Percentiles rank a stretch among this genome's conserved stretches.
These are phyloP conservation scores for Limonium bicolor DNA, from an alignment of 148 eudicot species.

Conservation along the genomic window DNA sequence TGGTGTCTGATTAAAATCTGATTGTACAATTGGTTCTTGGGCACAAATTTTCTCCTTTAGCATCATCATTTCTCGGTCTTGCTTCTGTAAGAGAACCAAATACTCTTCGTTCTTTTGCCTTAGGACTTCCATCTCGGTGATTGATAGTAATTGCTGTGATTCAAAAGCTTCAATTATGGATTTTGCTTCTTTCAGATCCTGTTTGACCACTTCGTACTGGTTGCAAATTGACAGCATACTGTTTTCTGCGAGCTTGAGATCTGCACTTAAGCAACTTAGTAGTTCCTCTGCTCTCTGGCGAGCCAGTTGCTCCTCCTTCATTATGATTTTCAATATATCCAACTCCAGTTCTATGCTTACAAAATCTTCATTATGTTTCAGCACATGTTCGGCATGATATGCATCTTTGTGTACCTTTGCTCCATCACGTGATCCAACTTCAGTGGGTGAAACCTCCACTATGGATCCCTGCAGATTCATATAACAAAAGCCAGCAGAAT, in stretches of 20 bases:
- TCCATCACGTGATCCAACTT: slow-evolving; percentile 12
- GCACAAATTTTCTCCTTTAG: slow-evolving; percentile 22
- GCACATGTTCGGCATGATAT: slow-evolving; percentile 7
- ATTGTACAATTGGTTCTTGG: slow-evolving; percentile 18
- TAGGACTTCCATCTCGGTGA: slow-evolving; percentile 64
- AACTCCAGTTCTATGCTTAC: slow-evolving; percentile 69
- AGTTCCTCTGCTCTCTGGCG: slow-evolving; percentile 25
- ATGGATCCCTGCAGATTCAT: too few species aligned
- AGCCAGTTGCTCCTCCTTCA: slow-evolving; percentile 63
- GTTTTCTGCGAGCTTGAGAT: slow-evolving; percentile 42
- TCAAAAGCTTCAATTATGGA: slow-evolving; percentile 68
- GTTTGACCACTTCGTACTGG: slow-evolving; percentile 37
- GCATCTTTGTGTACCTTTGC: slow-evolving; percentile 9
- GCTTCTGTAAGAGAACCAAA: slow-evolving; percentile 30
- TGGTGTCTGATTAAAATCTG: slow-evolving; percentile 18
- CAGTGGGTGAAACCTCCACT: slow-evolving; percentile 21
- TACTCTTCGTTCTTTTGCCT: slow-evolving; percentile 22
- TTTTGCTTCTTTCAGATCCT: slow-evolving; percentile 54
- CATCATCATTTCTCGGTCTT: slow-evolving; percentile 39
- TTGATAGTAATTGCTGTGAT: slow-evolving; percentile 49
- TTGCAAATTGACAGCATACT: slow-evolving; percentile 19
- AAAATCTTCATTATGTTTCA: slow-evolving; percentile 33
- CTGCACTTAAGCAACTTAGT: slow-evolving; percentile 22
- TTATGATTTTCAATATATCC: slow-evolving; percentile 66
- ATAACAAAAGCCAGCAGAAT: too few species aligned